A percentile compares a stretch with the other conserved stretches of the same genome.
Conservation (phyloP, 495 filamentous ascomycete genomes). For the Podospora pseudopauciseta region DNA sequence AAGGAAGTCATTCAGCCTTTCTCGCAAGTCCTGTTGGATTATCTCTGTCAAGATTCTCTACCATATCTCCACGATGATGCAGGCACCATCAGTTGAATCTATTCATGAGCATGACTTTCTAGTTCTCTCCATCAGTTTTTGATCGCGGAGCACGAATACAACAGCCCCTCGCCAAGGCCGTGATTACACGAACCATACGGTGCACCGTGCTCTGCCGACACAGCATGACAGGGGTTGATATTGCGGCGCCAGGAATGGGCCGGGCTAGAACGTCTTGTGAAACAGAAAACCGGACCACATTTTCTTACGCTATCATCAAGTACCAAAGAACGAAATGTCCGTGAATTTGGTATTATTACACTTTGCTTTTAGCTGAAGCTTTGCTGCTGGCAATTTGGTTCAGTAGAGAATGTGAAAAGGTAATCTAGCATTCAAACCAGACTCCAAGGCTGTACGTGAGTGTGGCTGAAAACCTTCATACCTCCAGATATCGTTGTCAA, state of each 20-base stretch:
- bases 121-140: neutral
- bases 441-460: too few species aligned
- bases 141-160: neutral
- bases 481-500: too few species aligned
- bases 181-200: neutral
- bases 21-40: too few species aligned
- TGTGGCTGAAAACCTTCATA: too few species aligned
- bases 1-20: too few species aligned
- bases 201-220: neutral
- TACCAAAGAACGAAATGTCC: neutral
- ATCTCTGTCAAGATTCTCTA: too few species aligned
- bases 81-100: too few species aligned
- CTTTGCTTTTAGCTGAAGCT: neutral
- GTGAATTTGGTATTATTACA: neutral
- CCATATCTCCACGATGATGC: too few species aligned
- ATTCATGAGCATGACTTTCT: too few species aligned
- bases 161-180: neutral
- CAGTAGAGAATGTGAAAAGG: too few species aligned
- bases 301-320: neutral
- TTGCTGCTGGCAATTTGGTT: neutral
- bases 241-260: constrained; percentile 23
- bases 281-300: constrained; percentile 9
- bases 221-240: constrained; percentile 1
- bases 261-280: constrained; percentile 21
- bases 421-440: too few species aligned